phyloP scores from a whole-genome alignment of 768 basidiomycete species.

The Terana coerulea region DNA sequence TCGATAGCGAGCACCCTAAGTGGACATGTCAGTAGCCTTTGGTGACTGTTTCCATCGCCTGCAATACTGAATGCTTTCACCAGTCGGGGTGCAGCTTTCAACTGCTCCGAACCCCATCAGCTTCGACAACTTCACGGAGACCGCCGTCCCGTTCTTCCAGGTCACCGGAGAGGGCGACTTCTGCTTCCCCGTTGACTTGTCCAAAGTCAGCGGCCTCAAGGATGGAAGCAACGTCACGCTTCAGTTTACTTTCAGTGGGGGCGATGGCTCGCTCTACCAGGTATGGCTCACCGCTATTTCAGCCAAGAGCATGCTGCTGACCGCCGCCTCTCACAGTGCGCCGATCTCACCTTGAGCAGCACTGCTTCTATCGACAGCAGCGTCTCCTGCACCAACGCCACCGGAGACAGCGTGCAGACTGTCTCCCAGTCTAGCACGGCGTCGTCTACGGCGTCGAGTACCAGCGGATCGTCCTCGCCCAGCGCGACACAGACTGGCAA shows the following conservation, averaged over 20 bases:
- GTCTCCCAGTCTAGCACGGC: constrained; percentile 14
- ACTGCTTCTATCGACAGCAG: constrained; percentile 46
- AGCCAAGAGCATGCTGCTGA: not conserved
- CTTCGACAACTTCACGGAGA: constrained; percentile 62
- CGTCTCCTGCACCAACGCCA: constrained; percentile 33
- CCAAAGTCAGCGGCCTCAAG: constrained; percentile 41
- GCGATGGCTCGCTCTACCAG: constrained; percentile 72
- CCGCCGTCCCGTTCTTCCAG: constrained; percentile 47
- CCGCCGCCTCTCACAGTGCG: constrained; percentile 46
- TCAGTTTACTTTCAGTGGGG: constrained; percentile 63
- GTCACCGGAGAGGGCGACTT: constrained; percentile 52
- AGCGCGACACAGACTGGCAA: constrained; percentile 10
- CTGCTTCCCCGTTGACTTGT: constrained; percentile 68
- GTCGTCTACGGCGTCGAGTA: constrained; percentile 9
- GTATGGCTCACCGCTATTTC: constrained; percentile 26
- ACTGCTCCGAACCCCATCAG: constrained; percentile 54
- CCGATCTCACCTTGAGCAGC: constrained; percentile 69
- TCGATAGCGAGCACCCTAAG: constrained; percentile 61
- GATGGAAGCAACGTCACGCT: constrained; percentile 74
- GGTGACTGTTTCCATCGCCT: not conserved
- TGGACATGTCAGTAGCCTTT: constrained; percentile 48
- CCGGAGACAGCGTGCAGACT: constrained; percentile 14
- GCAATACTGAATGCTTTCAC: constrained; percentile 1
- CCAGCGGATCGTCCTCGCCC: constrained; percentile 1
- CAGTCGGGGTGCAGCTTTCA: constrained; percentile 54